Evolutionary conservation across 1,284 basidiomycete species (phyloP).

Genomic region (Naganishia sp.): DNA sequence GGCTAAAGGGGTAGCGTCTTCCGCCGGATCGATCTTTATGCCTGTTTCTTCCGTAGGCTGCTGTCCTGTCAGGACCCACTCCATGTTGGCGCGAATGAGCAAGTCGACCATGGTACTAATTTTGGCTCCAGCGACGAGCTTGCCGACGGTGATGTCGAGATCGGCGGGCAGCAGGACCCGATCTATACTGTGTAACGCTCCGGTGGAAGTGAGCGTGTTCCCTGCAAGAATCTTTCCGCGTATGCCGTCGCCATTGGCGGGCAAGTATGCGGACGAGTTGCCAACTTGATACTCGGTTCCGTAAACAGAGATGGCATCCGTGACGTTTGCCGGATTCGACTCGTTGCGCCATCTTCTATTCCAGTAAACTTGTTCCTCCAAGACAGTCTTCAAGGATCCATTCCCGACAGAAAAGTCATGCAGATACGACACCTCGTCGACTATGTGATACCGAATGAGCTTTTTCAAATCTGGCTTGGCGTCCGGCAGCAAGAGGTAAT

Average conservation of each 20-base stretch:
- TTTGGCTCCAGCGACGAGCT: constrained; percentile 77
- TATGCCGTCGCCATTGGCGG: constrained; percentile 48
- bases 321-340: constrained; percentile 50
- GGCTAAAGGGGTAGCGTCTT: no score
- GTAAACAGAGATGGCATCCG: constrained; percentile 46
- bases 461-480: constrained; percentile 75
- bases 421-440: constrained; percentile 76
- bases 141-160: constrained; percentile 80
- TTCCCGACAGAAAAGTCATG: constrained; percentile 52
- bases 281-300: constrained; percentile 6
- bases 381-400: constrained; percentile 48
- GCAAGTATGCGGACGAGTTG: constrained; percentile 32
- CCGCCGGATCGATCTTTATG: background rate
- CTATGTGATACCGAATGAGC: constrained; percentile 80
- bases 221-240: constrained; percentile 45
- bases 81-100: constrained; percentile 77
- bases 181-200: constrained; percentile 88
- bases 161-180: constrained; percentile 81
- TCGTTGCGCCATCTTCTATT: constrained; percentile 41
- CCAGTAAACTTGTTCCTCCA: constrained; percentile 53
- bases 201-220: constrained; percentile 80
- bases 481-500: constrained; percentile 71
- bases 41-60: constrained; percentile 63
- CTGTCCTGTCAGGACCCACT: constrained; percentile 85
- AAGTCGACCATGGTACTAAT: constrained; percentile 87